These are phyloP conservation scores for Conringia planisiliqua DNA, from an alignment of 345 rosid species.

Conservation along the genomic window DNA sequence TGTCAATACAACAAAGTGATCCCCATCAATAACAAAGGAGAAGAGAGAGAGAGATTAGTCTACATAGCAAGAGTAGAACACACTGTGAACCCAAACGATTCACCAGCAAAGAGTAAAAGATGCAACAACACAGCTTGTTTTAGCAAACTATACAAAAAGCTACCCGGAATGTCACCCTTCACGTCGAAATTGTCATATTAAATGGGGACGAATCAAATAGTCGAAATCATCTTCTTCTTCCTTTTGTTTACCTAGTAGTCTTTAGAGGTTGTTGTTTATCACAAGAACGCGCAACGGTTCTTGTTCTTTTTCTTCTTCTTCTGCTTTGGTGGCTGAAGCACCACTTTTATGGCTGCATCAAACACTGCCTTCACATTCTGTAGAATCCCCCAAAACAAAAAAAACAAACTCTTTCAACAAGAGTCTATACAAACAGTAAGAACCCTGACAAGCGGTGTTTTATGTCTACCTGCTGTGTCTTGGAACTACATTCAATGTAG, in stretches of 20 bases:
- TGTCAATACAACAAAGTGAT: slow-evolving; percentile 11
- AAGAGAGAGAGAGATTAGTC: slow-evolving; percentile 10
- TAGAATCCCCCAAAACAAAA: neutral
- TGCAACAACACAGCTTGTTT: slow-evolving; percentile 25
- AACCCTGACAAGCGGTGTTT: neutral
- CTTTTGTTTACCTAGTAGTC: slow-evolving; percentile 21
- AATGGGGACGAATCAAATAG: slow-evolving; percentile 27
- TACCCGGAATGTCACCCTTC: slow-evolving; percentile 19
- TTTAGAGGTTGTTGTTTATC: slow-evolving; percentile 17
- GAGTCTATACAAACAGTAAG: neutral
- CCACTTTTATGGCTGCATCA: slow-evolving; percentile 81
- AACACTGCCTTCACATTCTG: slow-evolving; percentile 89
- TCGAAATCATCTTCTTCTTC: neutral
- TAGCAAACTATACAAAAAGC: slow-evolving; percentile 30
- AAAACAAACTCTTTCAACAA: neutral
- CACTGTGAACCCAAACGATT: slow-evolving; percentile 3
- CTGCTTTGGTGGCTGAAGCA: slow-evolving; percentile 81
- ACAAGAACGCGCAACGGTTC: slow-evolving; percentile 68
- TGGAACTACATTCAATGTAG: slow-evolving; percentile 91
- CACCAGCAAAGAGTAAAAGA: slow-evolving; percentile 23
- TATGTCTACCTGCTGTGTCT: slow-evolving; percentile 74
- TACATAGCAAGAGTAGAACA: slow-evolving; percentile 24
- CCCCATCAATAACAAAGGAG: slow-evolving; percentile 1
- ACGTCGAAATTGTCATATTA: slow-evolving; percentile 16
- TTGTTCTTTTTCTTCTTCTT: slow-evolving; percentile 76